Percentiles rank a stretch among this genome's conserved stretches.
phyloP scores from a whole-genome alignment of 1,139 yeast species.

The Scheffersomyces parashehatae region DNA sequence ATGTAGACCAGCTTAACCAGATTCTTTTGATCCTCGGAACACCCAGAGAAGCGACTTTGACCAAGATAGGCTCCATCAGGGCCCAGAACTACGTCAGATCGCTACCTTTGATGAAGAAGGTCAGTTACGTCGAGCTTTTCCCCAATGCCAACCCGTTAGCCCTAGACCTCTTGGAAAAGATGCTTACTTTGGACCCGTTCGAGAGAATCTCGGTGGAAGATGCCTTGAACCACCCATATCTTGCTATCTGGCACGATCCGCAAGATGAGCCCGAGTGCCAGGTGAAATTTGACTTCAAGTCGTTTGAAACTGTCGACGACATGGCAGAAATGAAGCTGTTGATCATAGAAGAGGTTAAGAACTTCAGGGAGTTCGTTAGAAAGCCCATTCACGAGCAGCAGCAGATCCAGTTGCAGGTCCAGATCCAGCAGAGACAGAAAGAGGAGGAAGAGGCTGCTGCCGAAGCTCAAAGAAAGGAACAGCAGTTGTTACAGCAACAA shows the following conservation, averaged over 20 bases:
- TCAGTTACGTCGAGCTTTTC: slow-evolving; percentile 70
- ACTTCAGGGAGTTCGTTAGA: slow-evolving; percentile 79
- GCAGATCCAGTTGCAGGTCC: slow-evolving; percentile 42
- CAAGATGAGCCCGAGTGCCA: slow-evolving; percentile 89
- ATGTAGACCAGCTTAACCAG: slow-evolving; percentile 92
- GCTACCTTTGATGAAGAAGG: slow-evolving; percentile 78
- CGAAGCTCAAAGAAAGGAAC: slow-evolving; percentile 12
- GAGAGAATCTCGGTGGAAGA: slow-evolving; percentile 86
- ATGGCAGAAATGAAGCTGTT: slow-evolving; percentile 72
- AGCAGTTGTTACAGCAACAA: slow-evolving; percentile 13
- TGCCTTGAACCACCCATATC: slow-evolving; percentile 86
- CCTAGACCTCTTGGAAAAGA: slow-evolving; percentile 73
- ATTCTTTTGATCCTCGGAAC: slow-evolving; percentile 86
- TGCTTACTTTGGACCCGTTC: slow-evolving; percentile 87
- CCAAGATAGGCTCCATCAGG: slow-evolving; percentile 81
- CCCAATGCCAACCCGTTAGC: slow-evolving; percentile 90
- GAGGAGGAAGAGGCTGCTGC: slow-evolving; percentile 20
- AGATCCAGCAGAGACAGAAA: slow-evolving; percentile 33
- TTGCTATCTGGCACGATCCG: slow-evolving; percentile 95
- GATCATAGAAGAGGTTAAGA: slow-evolving; percentile 78
- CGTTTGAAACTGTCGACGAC: slow-evolving; percentile 86
- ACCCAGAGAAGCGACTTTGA: slow-evolving; percentile 80
- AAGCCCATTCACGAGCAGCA: slow-evolving; percentile 73
- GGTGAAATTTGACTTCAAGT: slow-evolving; percentile 75
- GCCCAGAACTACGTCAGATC: slow-evolving; percentile 93